These are phyloP conservation scores for Entomortierella lignicola DNA, from an alignment of 192 early-diverging fungal genomes.

Conservation along the genomic window DNA sequence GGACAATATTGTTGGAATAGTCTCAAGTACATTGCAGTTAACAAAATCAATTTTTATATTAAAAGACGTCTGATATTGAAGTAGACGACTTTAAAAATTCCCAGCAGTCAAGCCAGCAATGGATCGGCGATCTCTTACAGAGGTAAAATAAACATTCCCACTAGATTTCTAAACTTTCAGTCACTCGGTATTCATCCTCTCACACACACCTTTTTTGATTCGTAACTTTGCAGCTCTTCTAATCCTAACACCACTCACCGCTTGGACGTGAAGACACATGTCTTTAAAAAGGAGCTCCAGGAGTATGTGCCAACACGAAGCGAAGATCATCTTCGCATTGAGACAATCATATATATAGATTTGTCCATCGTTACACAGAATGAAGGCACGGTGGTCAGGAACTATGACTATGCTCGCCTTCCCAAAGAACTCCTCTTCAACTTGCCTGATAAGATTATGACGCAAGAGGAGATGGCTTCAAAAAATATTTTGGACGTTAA, in stretches of 20 bases:
- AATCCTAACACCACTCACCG: conserved; percentile 9
- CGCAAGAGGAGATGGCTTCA: conserved; percentile 31
- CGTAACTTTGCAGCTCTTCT: not conserved
- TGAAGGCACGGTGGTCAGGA: conserved; percentile 14
- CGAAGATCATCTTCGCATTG: conserved; percentile 49
- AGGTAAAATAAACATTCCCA: too few species aligned
- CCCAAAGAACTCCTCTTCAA: conserved; percentile 35
- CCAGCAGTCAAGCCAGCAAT: conserved; percentile 11
- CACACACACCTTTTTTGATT: not conserved
- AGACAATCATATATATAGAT: conserved; percentile 51
- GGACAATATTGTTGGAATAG: too few species aligned
- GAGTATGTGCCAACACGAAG: conserved; percentile 45
- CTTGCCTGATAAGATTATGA: conserved; percentile 41
- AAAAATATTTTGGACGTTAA: conserved; percentile 29
- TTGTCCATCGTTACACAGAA: conserved; percentile 31
- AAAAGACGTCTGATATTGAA: not conserved
- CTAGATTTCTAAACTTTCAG: too few species aligned
- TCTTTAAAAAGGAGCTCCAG: conserved; percentile 52
- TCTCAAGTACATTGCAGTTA: not conserved
- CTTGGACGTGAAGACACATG: conserved; percentile 44
- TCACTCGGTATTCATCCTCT: too few species aligned
- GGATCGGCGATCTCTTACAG: conserved; percentile 6
- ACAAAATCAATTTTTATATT: too few species aligned
- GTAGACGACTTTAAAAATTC: not conserved
- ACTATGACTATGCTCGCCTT: conserved; percentile 37